These are phyloP conservation scores for Cystofilobasidium macerans DNA, from an alignment of 768 basidiomycete species.

Conservation along the genomic window DNA sequence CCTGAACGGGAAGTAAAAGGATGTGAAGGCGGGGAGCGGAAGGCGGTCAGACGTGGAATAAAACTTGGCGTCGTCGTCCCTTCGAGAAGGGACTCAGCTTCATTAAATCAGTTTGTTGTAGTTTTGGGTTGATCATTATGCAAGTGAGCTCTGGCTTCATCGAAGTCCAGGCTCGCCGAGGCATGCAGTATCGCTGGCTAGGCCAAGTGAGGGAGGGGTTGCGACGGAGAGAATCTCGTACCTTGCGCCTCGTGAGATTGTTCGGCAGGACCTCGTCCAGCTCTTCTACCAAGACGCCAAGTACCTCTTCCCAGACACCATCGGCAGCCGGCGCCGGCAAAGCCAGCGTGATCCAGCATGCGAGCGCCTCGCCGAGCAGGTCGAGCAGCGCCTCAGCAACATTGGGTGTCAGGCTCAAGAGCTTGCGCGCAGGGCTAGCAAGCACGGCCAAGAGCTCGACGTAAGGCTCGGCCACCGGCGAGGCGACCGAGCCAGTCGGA, in stretches of 20 bases:
- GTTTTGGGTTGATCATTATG: conserved; percentile 1
- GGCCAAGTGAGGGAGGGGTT: no score
- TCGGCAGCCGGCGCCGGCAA: neutral
- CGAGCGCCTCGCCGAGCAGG: conserved; percentile 21
- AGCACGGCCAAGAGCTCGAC: conserved; percentile 2
- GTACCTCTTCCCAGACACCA: conserved; percentile 1
- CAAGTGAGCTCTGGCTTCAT: no score
- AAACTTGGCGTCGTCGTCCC: neutral
- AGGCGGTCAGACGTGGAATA: conserved; percentile 4
- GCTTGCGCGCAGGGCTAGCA: neutral
- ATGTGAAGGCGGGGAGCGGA: neutral
- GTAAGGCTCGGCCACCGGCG: neutral
- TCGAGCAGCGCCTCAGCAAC: conserved; percentile 18
- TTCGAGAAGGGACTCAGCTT: neutral
- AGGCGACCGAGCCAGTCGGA: no score
- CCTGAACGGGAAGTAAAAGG: no score
- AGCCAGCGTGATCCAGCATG: neutral
- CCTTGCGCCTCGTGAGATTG: conserved; percentile 23
- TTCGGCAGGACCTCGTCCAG: conserved; percentile 20
- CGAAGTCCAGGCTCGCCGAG: no score
- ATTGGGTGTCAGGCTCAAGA: conserved; percentile 4
- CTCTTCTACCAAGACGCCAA: conserved; percentile 8
- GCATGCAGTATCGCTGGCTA: no score
- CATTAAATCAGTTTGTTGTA: neutral
- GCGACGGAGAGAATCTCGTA: neutral